Evolutionary conservation across 2,329 filamentous ascomycete species (phyloP), one percentile per base, ranked within the genome.

Genomic region (Beauveria medogensis): DNA sequence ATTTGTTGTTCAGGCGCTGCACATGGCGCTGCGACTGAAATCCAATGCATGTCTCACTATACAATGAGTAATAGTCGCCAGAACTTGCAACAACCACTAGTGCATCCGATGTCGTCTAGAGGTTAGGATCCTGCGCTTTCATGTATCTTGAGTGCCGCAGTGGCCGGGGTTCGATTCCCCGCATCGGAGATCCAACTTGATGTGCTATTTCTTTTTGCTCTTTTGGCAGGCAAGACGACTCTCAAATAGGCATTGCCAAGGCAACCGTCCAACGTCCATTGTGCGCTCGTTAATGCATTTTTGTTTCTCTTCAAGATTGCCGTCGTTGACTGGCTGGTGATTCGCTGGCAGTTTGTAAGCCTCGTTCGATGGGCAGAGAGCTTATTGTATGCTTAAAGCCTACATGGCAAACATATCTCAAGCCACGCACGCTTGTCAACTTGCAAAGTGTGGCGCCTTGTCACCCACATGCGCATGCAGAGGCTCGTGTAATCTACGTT

Each of bases 41-140:
- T 37, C 14, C 2, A 16, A 37, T 6, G 0, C 5, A 3, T 37
- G 34, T 3, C 12, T 37, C 1, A 37, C 34, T 22, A 51, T 20
- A 51, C 1, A 51, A 14, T 6, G 14, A 51, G 34, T 16, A 37
- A 57, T 30, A 47, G 16, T 18, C 18, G 10, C 5, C 3, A 8
- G 1, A 7, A 10, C 2, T 26, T 4, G 8, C 26, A 57, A 47
- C 26, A 14, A 44, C 3, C 48, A 59, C 34, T 52, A 52, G 47
- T 43, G 48, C 40, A 59, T 59, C 57, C 57, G 57, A 59, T 59
- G 48, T 59, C 30, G 57, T 59, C 48, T 53, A 59, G 37, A 28
- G 57, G 57, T 53, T 59, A 59, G 57, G 48, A 59, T 59, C 41
- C 50, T 59, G 41, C 57, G 57, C 57, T 59, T 59, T 59, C 57